These are phyloP conservation scores for Escallonia herrerae DNA, from an alignment of 129 eudicot genomes.

Conservation along the genomic window DNA sequence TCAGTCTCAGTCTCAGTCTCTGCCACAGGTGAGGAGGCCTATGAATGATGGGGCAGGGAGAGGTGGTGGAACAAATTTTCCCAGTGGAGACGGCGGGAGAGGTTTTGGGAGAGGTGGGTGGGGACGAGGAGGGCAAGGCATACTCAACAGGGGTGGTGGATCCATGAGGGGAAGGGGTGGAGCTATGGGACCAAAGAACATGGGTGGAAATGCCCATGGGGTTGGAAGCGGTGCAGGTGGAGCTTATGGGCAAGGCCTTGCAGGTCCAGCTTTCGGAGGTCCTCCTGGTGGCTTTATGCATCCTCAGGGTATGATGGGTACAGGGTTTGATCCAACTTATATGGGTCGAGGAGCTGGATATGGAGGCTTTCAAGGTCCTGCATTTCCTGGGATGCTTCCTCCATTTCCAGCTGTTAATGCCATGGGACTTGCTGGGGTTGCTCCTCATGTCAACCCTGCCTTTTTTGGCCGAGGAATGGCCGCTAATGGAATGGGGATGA, in stretches of 20 bases:
- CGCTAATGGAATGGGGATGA: constrained; percentile 73
- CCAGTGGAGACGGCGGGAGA: constrained; percentile 75
- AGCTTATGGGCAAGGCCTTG: constrained; percentile 55
- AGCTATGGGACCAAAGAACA: constrained; percentile 54
- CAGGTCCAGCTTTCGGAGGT: constrained; percentile 72
- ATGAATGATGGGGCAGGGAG: constrained; percentile 66
- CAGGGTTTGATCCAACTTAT: constrained; percentile 79
- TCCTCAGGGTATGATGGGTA: constrained; percentile 93
- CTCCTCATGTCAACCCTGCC: constrained; percentile 96
- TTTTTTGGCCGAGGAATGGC: constrained; percentile 82
- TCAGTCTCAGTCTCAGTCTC: constrained; percentile 68
- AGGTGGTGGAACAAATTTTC: constrained; percentile 59
- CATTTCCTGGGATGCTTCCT: constrained; percentile 86
- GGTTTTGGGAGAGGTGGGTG: constrained; percentile 77
- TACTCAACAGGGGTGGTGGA: constrained; percentile 46
- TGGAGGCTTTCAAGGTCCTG: constrained; percentile 89
- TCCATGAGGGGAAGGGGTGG: constrained; percentile 77
- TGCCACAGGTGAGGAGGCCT: constrained; percentile 64
- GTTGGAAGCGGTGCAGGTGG: constrained; percentile 58
- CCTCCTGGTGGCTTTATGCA: constrained; percentile 88
- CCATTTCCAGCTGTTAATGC: constrained; percentile 74
- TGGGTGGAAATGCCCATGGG: constrained; percentile 49
- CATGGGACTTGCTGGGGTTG: constrained; percentile 91
- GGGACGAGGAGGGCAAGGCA: constrained; percentile 70
- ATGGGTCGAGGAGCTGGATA: constrained; percentile 93